Conservation (phyloP, 768 basidiomycete species). For the Trichaptum fuscoviolaceum region DNA sequence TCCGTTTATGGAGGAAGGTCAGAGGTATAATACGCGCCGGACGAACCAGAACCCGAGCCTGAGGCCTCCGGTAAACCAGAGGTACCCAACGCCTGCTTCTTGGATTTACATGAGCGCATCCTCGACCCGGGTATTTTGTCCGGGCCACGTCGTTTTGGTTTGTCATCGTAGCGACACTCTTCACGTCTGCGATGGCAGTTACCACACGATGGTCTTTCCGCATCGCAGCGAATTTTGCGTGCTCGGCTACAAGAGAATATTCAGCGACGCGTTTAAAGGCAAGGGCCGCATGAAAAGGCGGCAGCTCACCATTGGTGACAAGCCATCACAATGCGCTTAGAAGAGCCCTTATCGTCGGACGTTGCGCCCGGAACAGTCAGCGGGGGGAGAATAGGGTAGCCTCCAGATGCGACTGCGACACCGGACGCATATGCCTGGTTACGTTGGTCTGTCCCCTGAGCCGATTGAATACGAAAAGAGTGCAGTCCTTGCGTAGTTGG, state of each 20-base stretch:
- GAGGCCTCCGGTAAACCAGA: not conserved
- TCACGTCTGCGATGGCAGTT: slow-evolving; percentile 57
- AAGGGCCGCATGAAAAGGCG: slow-evolving; percentile 10
- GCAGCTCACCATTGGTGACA: slow-evolving; percentile 68
- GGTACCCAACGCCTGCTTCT: not conserved
- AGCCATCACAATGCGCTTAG: slow-evolving; percentile 62
- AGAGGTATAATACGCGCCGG: not conserved
- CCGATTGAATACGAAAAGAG: not conserved
- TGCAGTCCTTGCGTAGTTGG: not conserved
- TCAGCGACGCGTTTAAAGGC: slow-evolving; percentile 4
- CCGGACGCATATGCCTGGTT: not conserved
- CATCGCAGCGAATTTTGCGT: slow-evolving; percentile 80
- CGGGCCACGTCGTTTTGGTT: slow-evolving; percentile 78
- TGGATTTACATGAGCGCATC: not conserved
- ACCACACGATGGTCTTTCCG: slow-evolving; percentile 69
- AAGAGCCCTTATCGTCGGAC: not conserved
- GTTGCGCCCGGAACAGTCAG: not conserved
- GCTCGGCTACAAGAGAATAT: slow-evolving; percentile 46
- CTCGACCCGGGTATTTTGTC: slow-evolving; percentile 62
- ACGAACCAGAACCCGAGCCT: not conserved
- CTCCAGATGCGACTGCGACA: not conserved
- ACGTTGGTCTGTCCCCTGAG: not conserved
- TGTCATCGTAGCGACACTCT: slow-evolving; percentile 61
- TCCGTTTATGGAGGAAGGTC: not conserved
- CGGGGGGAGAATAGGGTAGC: not conserved